Evolutionary conservation across 768 basidiomycete genomes (phyloP).

Genomic region (Collybia sordida): DNA sequence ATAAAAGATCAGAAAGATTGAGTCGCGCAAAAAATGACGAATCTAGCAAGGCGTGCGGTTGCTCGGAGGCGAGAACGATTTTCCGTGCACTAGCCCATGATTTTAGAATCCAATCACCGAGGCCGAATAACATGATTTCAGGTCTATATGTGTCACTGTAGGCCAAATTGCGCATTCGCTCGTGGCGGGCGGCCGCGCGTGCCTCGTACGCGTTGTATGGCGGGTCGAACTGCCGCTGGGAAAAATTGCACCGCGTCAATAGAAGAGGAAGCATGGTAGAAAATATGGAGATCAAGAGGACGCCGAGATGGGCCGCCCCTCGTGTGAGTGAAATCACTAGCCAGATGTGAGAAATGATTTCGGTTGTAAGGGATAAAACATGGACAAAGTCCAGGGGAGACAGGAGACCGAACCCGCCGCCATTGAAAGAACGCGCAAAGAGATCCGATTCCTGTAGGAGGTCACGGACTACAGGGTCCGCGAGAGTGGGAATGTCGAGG

Average conservation of each 20-base stretch:
- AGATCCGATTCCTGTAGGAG: constrained; percentile 85
- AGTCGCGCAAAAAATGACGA: constrained; percentile 53
- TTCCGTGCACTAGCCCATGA: constrained; percentile 71
- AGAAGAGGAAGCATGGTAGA: constrained; percentile 62
- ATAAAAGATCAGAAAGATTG: constrained; percentile 63
- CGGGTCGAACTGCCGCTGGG: constrained; percentile 40
- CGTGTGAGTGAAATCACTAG: constrained; percentile 66
- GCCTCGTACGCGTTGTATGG: constrained; percentile 55
- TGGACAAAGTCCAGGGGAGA: constrained; percentile 81
- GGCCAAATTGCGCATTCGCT: constrained; percentile 72
- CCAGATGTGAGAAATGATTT: constrained; percentile 70
- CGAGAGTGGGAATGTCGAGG: constrained; percentile 76
- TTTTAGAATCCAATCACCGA: constrained; percentile 82
- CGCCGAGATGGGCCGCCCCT: constrained; percentile 51
- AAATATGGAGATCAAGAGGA: constrained; percentile 58
- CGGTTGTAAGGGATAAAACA: constrained; percentile 67
- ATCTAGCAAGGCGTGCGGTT: constrained; percentile 37
- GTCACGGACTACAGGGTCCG: constrained; percentile 71
- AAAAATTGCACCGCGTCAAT: constrained; percentile 48
- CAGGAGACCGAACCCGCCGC: constrained; percentile 74
- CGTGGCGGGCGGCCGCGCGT: constrained; percentile 67
- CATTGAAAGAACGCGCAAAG: constrained; percentile 79
- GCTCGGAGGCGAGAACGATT: constrained; percentile 58
- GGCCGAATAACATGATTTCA: constrained; percentile 79
- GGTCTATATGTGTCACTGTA: constrained; percentile 76